Evolutionary conservation across 208 protist species (phyloP).

Genomic region (Trypanosoma avium): DNA sequence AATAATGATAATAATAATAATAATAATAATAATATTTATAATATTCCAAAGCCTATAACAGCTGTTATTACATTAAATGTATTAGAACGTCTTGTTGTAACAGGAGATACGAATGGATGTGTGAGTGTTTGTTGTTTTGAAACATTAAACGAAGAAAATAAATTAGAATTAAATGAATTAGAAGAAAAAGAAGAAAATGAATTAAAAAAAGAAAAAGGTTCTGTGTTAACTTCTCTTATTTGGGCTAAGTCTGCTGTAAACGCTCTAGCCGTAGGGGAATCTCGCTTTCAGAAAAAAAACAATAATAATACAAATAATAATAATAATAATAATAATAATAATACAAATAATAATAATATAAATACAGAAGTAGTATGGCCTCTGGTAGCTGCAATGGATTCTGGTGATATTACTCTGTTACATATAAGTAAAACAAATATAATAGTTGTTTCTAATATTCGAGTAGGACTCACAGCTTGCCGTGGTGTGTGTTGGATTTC

Average conservation of each 20-base stretch:
- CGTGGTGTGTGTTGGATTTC: conserved; percentile 43
- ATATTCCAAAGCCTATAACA: conserved; percentile 63
- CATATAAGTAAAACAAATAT: neutral
- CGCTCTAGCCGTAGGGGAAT: conserved; percentile 32
- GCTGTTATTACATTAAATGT: conserved; percentile 18
- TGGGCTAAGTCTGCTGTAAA: conserved; percentile 52
- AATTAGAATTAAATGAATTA: too few relatives aligned
- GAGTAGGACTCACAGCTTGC: conserved; percentile 53
- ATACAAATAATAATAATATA: neutral
- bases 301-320: neutral
- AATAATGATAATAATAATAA: too few relatives aligned
- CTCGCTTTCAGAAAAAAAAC: neutral
- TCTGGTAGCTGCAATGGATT: conserved; percentile 28
- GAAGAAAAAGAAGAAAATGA: too few relatives aligned
- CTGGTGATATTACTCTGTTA: conserved; percentile 27
- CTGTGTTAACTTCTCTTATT: neutral
- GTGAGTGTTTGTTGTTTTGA: conserved; percentile 43
- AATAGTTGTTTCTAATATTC: neutral
- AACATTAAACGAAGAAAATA: too few relatives aligned
- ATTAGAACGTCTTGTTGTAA: conserved; percentile 27
- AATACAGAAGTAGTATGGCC: neutral
- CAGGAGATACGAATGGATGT: conserved; percentile 65
- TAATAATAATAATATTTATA: too few relatives aligned
- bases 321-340: neutral
- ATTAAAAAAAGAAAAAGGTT: conserved; percentile 11